Evolutionary conservation across 805 yeast genomes (phyloP).

Genomic region (Diddensiella transvaalensis): DNA sequence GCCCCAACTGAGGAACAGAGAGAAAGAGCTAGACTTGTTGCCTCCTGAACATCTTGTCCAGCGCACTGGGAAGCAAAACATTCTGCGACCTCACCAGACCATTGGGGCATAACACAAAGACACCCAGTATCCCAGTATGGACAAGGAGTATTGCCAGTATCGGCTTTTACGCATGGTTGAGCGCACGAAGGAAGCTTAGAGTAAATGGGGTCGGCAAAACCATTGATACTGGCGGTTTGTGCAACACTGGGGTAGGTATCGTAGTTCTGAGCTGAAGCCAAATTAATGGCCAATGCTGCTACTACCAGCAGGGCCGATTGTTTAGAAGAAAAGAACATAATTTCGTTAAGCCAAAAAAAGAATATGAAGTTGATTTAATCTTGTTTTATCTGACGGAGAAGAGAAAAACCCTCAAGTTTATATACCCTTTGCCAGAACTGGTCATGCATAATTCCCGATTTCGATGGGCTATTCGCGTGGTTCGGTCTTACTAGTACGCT

Average conservation of each 20-base stretch:
- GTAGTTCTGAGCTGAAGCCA: constrained; percentile 35
- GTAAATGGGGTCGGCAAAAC: constrained; percentile 46
- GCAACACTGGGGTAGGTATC: constrained; percentile 46
- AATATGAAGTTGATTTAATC: too few relatives aligned
- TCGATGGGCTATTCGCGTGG: too few relatives aligned
- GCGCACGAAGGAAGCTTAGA: constrained; percentile 43
- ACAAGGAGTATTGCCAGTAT: constrained; percentile 42
- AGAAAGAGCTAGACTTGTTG: constrained; percentile 38
- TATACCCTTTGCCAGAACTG: too few relatives aligned
- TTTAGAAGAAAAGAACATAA: too few relatives aligned
- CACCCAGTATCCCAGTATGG: constrained; percentile 54
- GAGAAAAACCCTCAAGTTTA: too few relatives aligned
- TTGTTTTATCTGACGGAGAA: too few relatives aligned
- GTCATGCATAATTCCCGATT: too few relatives aligned
- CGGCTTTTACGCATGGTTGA: constrained; percentile 37
- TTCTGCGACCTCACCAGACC: constrained; percentile 45
- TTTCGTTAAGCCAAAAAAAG: too few relatives aligned
- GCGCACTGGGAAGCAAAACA: constrained; percentile 41
- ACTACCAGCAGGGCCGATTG: too few relatives aligned
- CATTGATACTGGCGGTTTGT: constrained; percentile 45
- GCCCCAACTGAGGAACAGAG: constrained; percentile 45
- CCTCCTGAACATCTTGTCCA: constrained; percentile 37
- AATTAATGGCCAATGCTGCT: too few relatives aligned
- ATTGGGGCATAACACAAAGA: constrained; percentile 50
- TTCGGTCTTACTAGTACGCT: too few relatives aligned